phyloP scores from a whole-genome alignment of 202 grass and related monocot species.

The Sporobolus alterniflorus region DNA sequence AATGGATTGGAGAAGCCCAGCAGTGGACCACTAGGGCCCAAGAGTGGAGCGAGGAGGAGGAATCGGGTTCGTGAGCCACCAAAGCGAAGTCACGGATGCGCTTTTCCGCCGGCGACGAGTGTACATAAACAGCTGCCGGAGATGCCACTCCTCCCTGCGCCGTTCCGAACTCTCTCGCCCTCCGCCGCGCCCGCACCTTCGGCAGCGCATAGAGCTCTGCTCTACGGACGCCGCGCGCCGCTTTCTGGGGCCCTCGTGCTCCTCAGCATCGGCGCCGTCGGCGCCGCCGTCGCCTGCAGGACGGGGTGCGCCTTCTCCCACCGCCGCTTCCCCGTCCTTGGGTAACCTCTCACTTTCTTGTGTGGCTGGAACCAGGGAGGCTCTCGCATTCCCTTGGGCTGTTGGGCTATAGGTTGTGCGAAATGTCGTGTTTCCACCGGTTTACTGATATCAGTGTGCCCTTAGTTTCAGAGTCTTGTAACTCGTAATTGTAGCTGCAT shows the following conservation, averaged over 20 bases:
- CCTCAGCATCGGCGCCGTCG: conserved; percentile 62
- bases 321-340: conserved; percentile 44
- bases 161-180: conserved; percentile 28
- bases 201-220: not conserved
- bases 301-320: conserved; percentile 56
- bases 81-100: not conserved
- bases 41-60: not conserved
- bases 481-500: not conserved
- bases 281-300: conserved; percentile 51
- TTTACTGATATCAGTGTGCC: not conserved
- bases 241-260: conserved; percentile 53
- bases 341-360: conserved; percentile 28
- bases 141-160: conserved; percentile 39
- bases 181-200: not conserved
- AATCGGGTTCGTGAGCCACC: not conserved
- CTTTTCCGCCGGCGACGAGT: conserved; percentile 18
- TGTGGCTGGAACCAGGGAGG: not conserved
- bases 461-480: not conserved
- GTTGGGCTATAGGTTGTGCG: not conserved
- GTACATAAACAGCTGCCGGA: conserved; percentile 24
- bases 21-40: too few relatives aligned
- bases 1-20: too few relatives aligned
- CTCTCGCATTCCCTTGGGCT: not conserved
- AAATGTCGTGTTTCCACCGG: not conserved
- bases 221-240: conserved; percentile 10